Conservation (phyloP, 345 rosid species). For the Salix arbutifolia region DNA sequence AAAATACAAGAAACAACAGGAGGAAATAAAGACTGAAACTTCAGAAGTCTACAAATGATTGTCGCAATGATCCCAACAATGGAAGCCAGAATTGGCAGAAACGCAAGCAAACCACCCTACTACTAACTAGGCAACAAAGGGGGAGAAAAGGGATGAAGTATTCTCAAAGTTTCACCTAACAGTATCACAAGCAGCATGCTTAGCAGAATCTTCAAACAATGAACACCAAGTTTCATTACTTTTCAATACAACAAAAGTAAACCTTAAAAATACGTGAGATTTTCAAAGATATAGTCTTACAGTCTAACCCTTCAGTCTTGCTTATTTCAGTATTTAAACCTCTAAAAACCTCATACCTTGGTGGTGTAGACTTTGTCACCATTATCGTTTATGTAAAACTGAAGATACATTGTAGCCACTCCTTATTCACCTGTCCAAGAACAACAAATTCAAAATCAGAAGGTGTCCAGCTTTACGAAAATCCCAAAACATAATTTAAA, state of each 20-base stretch:
- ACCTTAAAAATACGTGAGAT: neutral
- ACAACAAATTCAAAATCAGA: neutral
- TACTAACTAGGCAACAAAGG: no score
- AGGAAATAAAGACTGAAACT: no score
- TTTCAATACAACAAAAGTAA: neutral
- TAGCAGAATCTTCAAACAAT: neutral
- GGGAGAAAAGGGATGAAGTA: no score
- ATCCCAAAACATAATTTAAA: neutral
- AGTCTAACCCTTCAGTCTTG: no score
- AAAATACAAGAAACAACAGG: neutral
- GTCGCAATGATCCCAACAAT: neutral
- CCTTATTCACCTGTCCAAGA: neutral
- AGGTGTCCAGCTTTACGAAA: neutral
- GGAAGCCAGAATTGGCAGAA: neutral
- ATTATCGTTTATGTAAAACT: slow-evolving; percentile 72
- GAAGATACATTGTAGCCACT: slow-evolving; percentile 53
- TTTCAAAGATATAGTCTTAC: neutral
- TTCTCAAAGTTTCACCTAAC: neutral
- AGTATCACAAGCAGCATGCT: neutral
- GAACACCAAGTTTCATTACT: neutral
- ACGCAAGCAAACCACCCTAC: neutral
- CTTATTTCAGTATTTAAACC: neutral
- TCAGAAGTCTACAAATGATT: neutral
- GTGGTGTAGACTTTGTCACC: slow-evolving; percentile 82
- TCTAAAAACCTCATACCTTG: slow-evolving; percentile 35